Evolutionary conservation across 2,329 filamentous ascomycete species (phyloP), one percentile per base, ranked within the genome.

Genomic region (Penicillium sp.): DNA sequence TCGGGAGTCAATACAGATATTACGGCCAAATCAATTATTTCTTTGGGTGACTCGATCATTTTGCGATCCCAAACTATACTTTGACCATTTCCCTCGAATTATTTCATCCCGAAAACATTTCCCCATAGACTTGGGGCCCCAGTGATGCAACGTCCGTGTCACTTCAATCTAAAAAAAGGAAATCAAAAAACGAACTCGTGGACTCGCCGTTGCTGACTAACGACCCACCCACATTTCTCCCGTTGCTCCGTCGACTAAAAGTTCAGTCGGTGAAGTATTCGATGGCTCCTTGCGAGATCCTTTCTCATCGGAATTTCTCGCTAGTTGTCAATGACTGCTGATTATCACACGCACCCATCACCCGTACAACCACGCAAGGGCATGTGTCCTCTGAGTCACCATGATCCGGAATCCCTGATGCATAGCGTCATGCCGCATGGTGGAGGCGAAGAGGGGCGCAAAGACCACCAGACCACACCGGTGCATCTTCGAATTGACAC

Each of bases 331-430:
- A 5, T 9, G 18, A 5, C 18, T 9, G 5, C 18, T 5, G 9
- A 22, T 22, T 5, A 5, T 22, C 18, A 9, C 5, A 5, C 9
- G 5, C 36, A 35, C 22, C 18, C 18, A 52, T 45, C 46, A 42
- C 40, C 50, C 37, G 51, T 52, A 49, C 51, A 39, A 52, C 51
- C 45, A 52, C 39, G 50, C 42, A 53, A 50, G 49, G 49, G 41
- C 36, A 44, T 30, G 27, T 30, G 30, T 29, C 30, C 40, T 43
- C 39, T 50, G 48, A 53, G 44, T 53, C 50, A 51, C 44, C 28
- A 20, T 25, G 17, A 25, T 9, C 23, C 18, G 13, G n/a, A 28
- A 26, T 22, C 22, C 30, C 13, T 6, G 29, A 22, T 37, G 41
- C 42, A 50, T 51, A 51, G 48, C 48, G 48, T 50, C 44, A 50